These are phyloP conservation scores for Candida ortonii DNA, from an alignment of 805 yeast species.

Conservation along the genomic window DNA sequence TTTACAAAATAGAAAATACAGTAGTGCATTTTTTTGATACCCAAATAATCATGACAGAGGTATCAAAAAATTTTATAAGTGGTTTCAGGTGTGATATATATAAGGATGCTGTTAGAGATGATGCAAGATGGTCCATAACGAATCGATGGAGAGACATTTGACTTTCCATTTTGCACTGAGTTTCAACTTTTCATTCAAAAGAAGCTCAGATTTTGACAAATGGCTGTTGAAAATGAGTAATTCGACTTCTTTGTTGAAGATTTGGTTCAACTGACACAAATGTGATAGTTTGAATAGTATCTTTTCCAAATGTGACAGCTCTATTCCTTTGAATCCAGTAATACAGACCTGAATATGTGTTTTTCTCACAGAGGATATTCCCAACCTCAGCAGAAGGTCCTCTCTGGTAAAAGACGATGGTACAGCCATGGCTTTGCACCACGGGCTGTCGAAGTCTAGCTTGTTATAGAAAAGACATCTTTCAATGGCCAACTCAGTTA, in stretches of 20 bases:
- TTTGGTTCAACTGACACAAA: slow-evolving; percentile 46
- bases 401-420: slow-evolving; percentile 2
- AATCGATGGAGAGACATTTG: slow-evolving; percentile 13
- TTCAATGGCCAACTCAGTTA: slow-evolving; percentile 32
- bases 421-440: slow-evolving; percentile 25
- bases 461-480: slow-evolving; percentile 26
- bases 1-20: too few species aligned
- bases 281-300: slow-evolving; percentile 47
- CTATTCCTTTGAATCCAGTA: slow-evolving; percentile 33
- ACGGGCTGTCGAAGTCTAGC: slow-evolving; percentile 18
- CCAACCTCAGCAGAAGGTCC: background rate
- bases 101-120: slow-evolving; percentile 1
- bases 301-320: slow-evolving; percentile 35
- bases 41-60: background rate
- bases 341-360: slow-evolving; percentile 20
- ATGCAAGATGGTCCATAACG: slow-evolving; percentile 11
- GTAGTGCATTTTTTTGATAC: too few species aligned
- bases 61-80: background rate
- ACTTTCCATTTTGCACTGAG: slow-evolving; percentile 27
- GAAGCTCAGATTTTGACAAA: slow-evolving; percentile 9
- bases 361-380: background rate
- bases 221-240: slow-evolving; percentile 47
- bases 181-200: slow-evolving; percentile 22
- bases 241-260: slow-evolving; percentile 51
- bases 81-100: slow-evolving; percentile 1